Evolutionary conservation across 2,329 filamentous ascomycete genomes (phyloP).

Genomic region (Aspergillus felis): DNA sequence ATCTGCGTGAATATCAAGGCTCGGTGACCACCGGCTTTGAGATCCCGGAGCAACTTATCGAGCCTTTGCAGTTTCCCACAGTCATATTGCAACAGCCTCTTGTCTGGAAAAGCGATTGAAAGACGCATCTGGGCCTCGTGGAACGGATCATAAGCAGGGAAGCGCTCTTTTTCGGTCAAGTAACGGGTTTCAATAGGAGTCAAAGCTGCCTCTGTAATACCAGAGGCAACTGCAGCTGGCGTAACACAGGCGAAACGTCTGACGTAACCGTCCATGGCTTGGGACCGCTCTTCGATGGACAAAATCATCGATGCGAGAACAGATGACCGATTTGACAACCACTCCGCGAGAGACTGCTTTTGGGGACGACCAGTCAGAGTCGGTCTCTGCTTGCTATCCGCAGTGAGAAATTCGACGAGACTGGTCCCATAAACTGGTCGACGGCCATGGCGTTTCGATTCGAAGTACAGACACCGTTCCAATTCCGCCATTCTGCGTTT

Average conservation of each 20-base stretch:
- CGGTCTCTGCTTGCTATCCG: slow-evolving; percentile 58
- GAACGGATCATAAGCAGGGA: slow-evolving; percentile 70
- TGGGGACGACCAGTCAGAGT: slow-evolving; percentile 58
- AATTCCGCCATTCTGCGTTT: slow-evolving; percentile 72
- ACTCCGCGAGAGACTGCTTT: slow-evolving; percentile 63
- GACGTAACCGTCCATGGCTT: slow-evolving; percentile 68
- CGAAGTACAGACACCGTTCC: slow-evolving; percentile 75
- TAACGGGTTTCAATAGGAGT: slow-evolving; percentile 57
- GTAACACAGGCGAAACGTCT: slow-evolving; percentile 91
- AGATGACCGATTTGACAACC: slow-evolving; percentile 68
- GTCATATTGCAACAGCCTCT: slow-evolving; percentile 92
- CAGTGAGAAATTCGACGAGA: slow-evolving; percentile 69
- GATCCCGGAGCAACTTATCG: slow-evolving; percentile 75
- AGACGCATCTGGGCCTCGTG: slow-evolving; percentile 89
- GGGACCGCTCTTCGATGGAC: slow-evolving; percentile 68
- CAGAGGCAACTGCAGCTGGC: slow-evolving; percentile 77
- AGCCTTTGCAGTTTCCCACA: slow-evolving; percentile 93
- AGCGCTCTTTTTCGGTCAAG: slow-evolving; percentile 45
- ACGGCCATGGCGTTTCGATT: slow-evolving; percentile 74
- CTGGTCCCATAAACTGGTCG: slow-evolving; percentile 76
- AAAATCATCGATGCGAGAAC: slow-evolving; percentile 59
- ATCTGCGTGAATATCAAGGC: slow-evolving; percentile 99
- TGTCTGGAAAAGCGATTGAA: slow-evolving; percentile 95
- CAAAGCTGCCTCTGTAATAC: slow-evolving; percentile 65
- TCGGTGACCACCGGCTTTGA: slow-evolving; percentile 86